phyloP scores from a whole-genome alignment of 352 stramenopile species.

The Phytophthora pini region DNA sequence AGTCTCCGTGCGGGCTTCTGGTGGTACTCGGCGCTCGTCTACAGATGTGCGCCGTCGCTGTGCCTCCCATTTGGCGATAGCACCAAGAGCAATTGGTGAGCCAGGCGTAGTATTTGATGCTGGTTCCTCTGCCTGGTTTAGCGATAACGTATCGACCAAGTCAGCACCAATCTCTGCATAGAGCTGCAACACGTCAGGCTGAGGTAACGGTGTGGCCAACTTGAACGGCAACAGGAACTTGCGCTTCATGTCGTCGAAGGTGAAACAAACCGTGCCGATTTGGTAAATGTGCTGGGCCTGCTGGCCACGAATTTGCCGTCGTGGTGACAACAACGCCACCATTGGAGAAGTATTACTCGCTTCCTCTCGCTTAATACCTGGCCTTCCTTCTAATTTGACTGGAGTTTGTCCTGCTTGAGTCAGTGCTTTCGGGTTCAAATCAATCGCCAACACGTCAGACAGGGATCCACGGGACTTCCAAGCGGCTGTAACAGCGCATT shows the following conservation, averaged over 20 bases:
- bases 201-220: slow-evolving; percentile 30
- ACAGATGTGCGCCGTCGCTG: slow-evolving; percentile 52
- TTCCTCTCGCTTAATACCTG: not conserved
- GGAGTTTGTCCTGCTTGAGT: slow-evolving; percentile 9
- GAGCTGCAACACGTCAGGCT: slow-evolving; percentile 54
- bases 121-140: slow-evolving; percentile 13
- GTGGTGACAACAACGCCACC: not conserved
- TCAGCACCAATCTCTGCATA: slow-evolving; percentile 34
- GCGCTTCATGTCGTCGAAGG: slow-evolving; percentile 80
- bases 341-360: not conserved
- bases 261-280: slow-evolving; percentile 59
- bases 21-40: slow-evolving; percentile 46
- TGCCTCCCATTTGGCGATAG: slow-evolving; percentile 38
- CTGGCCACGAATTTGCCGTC: slow-evolving; percentile 17
- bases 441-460: slow-evolving; percentile 58
- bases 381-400: slow-evolving; percentile 7
- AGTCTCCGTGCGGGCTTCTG: slow-evolving; percentile 36
- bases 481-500: slow-evolving; percentile 59
- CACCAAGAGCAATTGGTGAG: slow-evolving; percentile 23
- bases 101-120: slow-evolving; percentile 1
- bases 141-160: slow-evolving; percentile 18
- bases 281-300: slow-evolving; percentile 35
- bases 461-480: slow-evolving; percentile 69
- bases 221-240: slow-evolving; percentile 77
- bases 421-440: slow-evolving; percentile 49